Base-by-base conservation (phyloP, 257 asterid species). In the Orobanche coerulescens region DNA sequence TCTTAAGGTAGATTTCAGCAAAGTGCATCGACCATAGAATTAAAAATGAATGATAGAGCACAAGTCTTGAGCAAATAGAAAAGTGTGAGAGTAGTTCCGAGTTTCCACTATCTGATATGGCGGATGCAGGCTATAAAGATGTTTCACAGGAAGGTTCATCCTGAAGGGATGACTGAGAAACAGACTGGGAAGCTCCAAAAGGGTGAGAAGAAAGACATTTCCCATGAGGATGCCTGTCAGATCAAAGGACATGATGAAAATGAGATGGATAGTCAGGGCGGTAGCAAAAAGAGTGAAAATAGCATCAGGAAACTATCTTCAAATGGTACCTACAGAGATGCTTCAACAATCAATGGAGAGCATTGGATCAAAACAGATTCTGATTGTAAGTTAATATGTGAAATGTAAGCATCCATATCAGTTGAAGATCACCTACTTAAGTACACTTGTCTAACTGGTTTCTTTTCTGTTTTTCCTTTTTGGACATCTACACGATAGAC, bases 291-390 rank as follows among this genome's bases (percentile, higher is more conserved):
- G 51, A 42, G 57, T 51, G 71, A 58, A 30, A 65, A 61, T 36
- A 53, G 23, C 69, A 69, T 24, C 10, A 50, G 5, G 49, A 58
- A 73, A 67, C 58, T 62, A 44, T 62, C 64, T 65, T 58, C 80
- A 73, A 69, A 70, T 39, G 61, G 73, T 47, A 72, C 68, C 67
- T 28, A 58, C 70, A 58, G 58, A 36, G 63, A 53, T 66, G 73
- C 72, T 70, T 66, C 83, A 59, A 46, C 60, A 61, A 46, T 43
- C 68, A 52, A 48, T 40, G 73, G 79, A 66, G 87, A 68, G 55
- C 87, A 70, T 4, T 81, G 87, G 87, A 81, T 81, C 56, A 78
- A 73, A 72, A 81, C 87, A 0, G 87, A 81, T 66, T 75, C 80
- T 31, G 84, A 81, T 61, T 81, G 87, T 81, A 75, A 81, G 87